Evolutionary conservation across 352 stramenopile genomes (phyloP).

Genomic region (Albugo candida): DNA sequence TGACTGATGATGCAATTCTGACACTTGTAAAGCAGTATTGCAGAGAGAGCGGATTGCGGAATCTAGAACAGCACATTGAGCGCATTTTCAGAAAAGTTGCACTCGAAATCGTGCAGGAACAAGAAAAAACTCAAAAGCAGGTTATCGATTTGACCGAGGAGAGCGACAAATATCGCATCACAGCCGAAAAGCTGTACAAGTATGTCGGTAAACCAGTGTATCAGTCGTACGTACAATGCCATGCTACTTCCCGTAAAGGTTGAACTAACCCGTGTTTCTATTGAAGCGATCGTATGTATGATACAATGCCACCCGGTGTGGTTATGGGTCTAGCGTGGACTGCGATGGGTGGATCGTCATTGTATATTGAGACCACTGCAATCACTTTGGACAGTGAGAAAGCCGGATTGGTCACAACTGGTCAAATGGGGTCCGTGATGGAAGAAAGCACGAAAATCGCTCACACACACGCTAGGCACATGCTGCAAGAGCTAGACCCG

Average conservation of each 20-base stretch:
- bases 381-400: slow-evolving; percentile 32
- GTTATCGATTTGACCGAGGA: slow-evolving; percentile 4
- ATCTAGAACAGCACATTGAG: slow-evolving; percentile 96
- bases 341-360: slow-evolving; percentile 90
- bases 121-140: slow-evolving; percentile 13
- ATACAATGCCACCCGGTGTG: slow-evolving; percentile 84
- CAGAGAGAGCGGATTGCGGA: slow-evolving; percentile 93
- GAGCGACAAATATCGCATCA: slow-evolving; percentile 78
- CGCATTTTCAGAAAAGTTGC: slow-evolving; percentile 97
- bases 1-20: slow-evolving; percentile 87
- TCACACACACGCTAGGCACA: slow-evolving; percentile 82
- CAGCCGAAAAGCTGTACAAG: slow-evolving; percentile 87
- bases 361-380: slow-evolving; percentile 96
- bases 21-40: slow-evolving; percentile 86
- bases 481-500: slow-evolving; percentile 35
- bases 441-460: slow-evolving; percentile 96
- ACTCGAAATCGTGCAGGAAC: slow-evolving; percentile 87
- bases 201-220: slow-evolving; percentile 98
- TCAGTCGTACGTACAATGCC: slow-evolving; percentile 54
- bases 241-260: neutral
- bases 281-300: slow-evolving; percentile 89
- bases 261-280: slow-evolving; percentile 2
- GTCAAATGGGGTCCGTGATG: slow-evolving; percentile 97
- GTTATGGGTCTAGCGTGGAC: slow-evolving; percentile 99
- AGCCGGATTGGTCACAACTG: slow-evolving; percentile 71